Evolutionary conservation across 2,329 filamentous ascomycete genomes (phyloP), one percentile per base, ranked within the genome.

Genomic region (Furcasterigmium sp.): DNA sequence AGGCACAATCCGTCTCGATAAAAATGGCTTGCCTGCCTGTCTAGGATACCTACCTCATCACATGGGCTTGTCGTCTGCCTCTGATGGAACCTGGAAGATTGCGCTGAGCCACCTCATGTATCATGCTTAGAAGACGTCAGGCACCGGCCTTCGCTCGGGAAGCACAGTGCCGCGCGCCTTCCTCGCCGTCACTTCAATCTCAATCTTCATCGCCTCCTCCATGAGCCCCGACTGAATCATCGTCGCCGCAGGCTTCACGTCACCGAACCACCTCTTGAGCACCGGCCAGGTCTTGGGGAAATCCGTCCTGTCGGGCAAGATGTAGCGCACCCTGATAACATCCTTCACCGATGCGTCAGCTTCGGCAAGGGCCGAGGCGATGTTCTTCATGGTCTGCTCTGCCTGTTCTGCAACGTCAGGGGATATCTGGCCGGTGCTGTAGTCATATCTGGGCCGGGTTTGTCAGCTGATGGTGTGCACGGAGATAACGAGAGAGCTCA

Each of bases 161-260:
- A 40, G 9, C 10, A 40, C 38, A 18, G 26, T 30, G 8, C 18
- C 28, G 8, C 15, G 13, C 2, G 18, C 15, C 32, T 46, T 51
- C 25, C 45, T 46, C n/a, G 67, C 67, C 5, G 65, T 70, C 8
- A 68, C 66, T 42, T 70, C 65, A 37, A 70, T 68, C 52, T 69
- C 67, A 51, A 70, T 60, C 56, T 59, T 64, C 66, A 72, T 70
- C 15, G 39, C 60, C 28, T 75, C 72, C 52, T 74, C 69, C 69
- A 77, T 70, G 44, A 78, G 50, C 9, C 58, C 66, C 0, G 70
- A 65, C 54, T 75, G 67, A 1, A 76, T 54, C 74, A 78, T 78
- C 2, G 72, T 78, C 17, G 74, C 74, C 19, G 74, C 73, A 1
- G 75, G 74, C 25, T 67, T 58, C n/a, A 72, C 67, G 3, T 65